Evolutionary conservation across 2,329 filamentous ascomycete species (phyloP), one percentile per base, ranked within the genome.

Genomic region (Hymenoscyphus albidus): DNA sequence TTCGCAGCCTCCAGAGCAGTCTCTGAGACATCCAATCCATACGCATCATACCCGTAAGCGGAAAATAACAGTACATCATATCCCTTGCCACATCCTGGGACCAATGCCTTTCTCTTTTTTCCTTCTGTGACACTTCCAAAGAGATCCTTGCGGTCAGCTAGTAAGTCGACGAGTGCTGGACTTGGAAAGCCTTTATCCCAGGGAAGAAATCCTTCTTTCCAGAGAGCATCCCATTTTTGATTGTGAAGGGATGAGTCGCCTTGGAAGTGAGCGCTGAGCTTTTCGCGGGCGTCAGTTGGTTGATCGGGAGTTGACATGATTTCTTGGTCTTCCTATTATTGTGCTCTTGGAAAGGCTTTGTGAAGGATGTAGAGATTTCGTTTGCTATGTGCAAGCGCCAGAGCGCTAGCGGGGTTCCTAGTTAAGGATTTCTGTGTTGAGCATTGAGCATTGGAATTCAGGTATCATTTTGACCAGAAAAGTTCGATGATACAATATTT

Each of bases 41-140:
- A 88, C 1, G 87, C 86, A 76, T 96, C 89, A 74, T 91, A 95
- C 0, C 92, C 92, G 72, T 88, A 85, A 10, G 85, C 85, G 59
- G 87, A 85, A 56, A 96, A 82, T 44, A 96, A 80, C 10, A 92
- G 80, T 1, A 92, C 90, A 77, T 96, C 93, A 73, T 95, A 89
- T 5, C 92, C 93, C 58, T 85, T 84, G 0, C 92, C 93, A 76
- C 92, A 96, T 5, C 92, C 92, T 0, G 92, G 90, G 0, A 96
- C 89, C 9, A 96, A 80, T 1, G 88, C 92, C 70, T 83, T 84
- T 78, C 71, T 35, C 76, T 63, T 65, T 16, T 56, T 61, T 58
- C 48, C 63, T 58, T 61, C 60, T 31, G 32, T 18, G 7, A n/a
- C 27, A 18, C 57, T 70, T 54, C 66, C 62, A 12, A 84, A 76